Percentiles rank a stretch among this genome's conserved stretches.
Evolutionary conservation across 1,139 yeast species (phyloP).

Genomic region (Candida sojae): DNA sequence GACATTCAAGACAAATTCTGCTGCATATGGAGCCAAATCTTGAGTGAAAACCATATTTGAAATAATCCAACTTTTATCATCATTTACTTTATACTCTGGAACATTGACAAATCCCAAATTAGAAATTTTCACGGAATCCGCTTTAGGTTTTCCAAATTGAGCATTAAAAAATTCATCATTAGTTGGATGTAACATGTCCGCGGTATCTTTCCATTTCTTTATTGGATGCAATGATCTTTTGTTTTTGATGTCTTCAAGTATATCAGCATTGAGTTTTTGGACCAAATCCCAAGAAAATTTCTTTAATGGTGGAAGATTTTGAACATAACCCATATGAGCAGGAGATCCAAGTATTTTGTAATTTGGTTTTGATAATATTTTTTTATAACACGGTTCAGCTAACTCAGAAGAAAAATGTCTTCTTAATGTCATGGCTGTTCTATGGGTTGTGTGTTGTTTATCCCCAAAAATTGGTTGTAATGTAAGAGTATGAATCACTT

Average conservation of each 20-base stretch:
- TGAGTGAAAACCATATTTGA: slow-evolving; percentile 38
- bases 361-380: slow-evolving; percentile 18
- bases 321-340: slow-evolving; percentile 36
- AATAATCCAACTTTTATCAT: slow-evolving; percentile 23
- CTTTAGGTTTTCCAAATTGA: slow-evolving; percentile 28
- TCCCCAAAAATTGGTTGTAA: slow-evolving; percentile 32
- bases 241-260: slow-evolving; percentile 23
- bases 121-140: slow-evolving; percentile 39
- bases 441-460: slow-evolving; percentile 24
- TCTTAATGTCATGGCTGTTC: slow-evolving; percentile 39
- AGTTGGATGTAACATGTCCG: slow-evolving; percentile 18
- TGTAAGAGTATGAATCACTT: slow-evolving; percentile 26
- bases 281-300: slow-evolving; percentile 41
- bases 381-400: slow-evolving; percentile 20
- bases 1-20: slow-evolving; percentile 38
- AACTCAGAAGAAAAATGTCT: slow-evolving; percentile 22
- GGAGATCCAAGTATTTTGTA: slow-evolving; percentile 35
- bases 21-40: slow-evolving; percentile 36
- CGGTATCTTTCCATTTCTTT: slow-evolving; percentile 21
- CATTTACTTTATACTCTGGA: slow-evolving; percentile 15
- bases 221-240: slow-evolving; percentile 25
- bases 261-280: slow-evolving; percentile 20
- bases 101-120: slow-evolving; percentile 37
- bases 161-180: slow-evolving; percentile 24
- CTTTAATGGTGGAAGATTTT: slow-evolving; percentile 30